Evolutionary conservation across 345 rosid species (phyloP).

Genomic region (Eutrema yunnanense): DNA sequence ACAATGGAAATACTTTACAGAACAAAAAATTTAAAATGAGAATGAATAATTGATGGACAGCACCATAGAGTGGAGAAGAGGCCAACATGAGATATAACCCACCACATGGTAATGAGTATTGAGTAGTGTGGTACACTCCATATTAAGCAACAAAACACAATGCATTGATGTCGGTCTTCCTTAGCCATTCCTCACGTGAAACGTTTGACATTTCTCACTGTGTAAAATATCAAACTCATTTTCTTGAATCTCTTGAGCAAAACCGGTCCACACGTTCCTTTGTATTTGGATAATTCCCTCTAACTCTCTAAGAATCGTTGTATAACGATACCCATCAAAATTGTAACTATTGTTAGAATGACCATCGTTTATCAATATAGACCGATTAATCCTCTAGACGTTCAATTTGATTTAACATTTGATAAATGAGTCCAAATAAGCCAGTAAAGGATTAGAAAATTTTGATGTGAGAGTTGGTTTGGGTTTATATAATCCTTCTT

Average conservation of each 20-base stretch:
- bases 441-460: not conserved
- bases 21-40: not conserved
- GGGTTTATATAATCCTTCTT: not conserved
- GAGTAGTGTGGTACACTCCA: slow-evolving; percentile 25
- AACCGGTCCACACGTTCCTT: slow-evolving; percentile 2
- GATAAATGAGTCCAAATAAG: not conserved
- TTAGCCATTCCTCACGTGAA: slow-evolving; percentile 22
- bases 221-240: slow-evolving; percentile 2
- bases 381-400: not conserved
- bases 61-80: slow-evolving; percentile 16
- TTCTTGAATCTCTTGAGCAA: slow-evolving; percentile 8
- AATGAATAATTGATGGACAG: slow-evolving; percentile 20
- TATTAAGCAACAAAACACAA: slow-evolving; percentile 24
- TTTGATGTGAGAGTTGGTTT: not conserved
- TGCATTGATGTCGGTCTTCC: slow-evolving; percentile 20
- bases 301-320: not conserved
- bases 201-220: slow-evolving; percentile 5
- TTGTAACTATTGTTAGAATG: not conserved
- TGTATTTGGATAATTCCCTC: not conserved
- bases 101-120: slow-evolving; percentile 30
- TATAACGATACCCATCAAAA: not conserved
- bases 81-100: slow-evolving; percentile 21
- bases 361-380: not conserved
- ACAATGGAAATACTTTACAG: not conserved
- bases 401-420: not conserved